Conservation (phyloP, 2,329 filamentous ascomycete species). For the Thelonectria rubi region DNA sequence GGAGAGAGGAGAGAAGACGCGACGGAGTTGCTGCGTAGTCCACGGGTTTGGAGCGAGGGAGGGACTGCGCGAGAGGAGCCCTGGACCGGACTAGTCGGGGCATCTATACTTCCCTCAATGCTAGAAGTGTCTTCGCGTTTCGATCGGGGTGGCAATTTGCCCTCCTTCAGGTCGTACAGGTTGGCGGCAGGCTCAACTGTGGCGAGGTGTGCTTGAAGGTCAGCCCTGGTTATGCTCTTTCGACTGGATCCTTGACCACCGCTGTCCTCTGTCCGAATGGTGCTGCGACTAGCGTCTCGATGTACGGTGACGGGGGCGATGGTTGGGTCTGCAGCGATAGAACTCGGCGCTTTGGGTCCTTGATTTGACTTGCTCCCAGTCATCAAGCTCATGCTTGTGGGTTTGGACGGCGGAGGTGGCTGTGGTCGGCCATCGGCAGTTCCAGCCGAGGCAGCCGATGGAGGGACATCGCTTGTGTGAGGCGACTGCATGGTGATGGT, state of each 20-base stretch:
- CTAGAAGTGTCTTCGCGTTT: conserved; percentile 56
- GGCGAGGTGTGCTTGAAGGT: conserved; percentile 50
- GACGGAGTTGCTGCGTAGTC: conserved; percentile 47
- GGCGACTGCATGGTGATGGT: conserved; percentile 44
- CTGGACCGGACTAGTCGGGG: conserved; percentile 56
- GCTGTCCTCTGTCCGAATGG: conserved; percentile 55
- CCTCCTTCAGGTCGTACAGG: conserved; percentile 52
- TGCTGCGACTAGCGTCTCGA: conserved; percentile 55
- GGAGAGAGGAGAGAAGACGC: conserved; percentile 49
- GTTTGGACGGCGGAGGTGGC: conserved; percentile 55
- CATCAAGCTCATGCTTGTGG: conserved; percentile 58
- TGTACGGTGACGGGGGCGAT: conserved; percentile 62
- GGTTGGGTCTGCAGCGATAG: conserved; percentile 53
- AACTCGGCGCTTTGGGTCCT: conserved; percentile 54
- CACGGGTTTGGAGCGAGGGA: conserved; percentile 49
- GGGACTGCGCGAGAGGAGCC: conserved; percentile 41
- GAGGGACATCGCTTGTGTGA: conserved; percentile 49
- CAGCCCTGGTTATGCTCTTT: conserved; percentile 55
- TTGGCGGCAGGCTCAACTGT: conserved; percentile 48
- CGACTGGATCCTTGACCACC: conserved; percentile 49
- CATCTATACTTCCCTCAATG: conserved; percentile 59
- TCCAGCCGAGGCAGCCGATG: conserved; percentile 46
- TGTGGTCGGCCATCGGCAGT: conserved; percentile 53
- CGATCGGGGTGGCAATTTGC: conserved; percentile 46
- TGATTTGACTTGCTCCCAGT: conserved; percentile 56